Conservation (phyloP, 2,329 filamentous ascomycete species). For the Raffaelea albimanens region DNA sequence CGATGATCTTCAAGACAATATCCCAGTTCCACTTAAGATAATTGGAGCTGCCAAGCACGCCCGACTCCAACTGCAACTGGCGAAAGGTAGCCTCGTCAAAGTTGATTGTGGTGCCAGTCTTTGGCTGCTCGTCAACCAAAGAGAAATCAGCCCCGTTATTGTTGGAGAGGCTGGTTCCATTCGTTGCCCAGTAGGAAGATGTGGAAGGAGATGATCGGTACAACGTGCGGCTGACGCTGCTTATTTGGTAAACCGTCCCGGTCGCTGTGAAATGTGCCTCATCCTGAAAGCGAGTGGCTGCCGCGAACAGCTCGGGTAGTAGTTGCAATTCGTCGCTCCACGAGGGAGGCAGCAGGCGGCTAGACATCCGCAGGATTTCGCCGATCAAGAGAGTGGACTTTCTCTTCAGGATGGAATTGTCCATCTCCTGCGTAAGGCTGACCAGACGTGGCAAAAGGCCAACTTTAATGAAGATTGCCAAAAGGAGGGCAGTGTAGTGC, state of each 20-base stretch:
- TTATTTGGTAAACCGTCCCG: slow-evolving; percentile 92
- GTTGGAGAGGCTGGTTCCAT: background rate
- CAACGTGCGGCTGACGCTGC: slow-evolving; percentile 88
- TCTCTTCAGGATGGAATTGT: slow-evolving; percentile 63
- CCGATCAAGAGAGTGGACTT: slow-evolving; percentile 88
- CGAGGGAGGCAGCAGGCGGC: slow-evolving; percentile 68
- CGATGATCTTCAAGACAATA: slow-evolving; percentile 78
- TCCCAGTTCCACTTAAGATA: slow-evolving; percentile 98
- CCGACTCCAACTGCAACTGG: slow-evolving; percentile 63
- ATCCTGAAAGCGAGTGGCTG: slow-evolving; percentile 61
- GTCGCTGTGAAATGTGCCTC: slow-evolving; percentile 73
- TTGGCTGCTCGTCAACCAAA: slow-evolving; percentile 43
- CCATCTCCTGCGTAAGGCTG: slow-evolving; percentile 53
- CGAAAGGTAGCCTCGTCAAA: slow-evolving; percentile 55
- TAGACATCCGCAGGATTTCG: slow-evolving; percentile 82
- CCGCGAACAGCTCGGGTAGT: slow-evolving; percentile 73
- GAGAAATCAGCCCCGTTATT: background rate
- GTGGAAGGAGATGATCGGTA: slow-evolving; percentile 63
- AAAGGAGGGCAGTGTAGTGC: slow-evolving; percentile 82
- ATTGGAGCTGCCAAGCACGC: slow-evolving; percentile 81
- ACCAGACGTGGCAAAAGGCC: slow-evolving; percentile 58
- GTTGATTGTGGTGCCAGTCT: slow-evolving; percentile 35
- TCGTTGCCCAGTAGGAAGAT: slow-evolving; percentile 24
- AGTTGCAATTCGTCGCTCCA: slow-evolving; percentile 83
- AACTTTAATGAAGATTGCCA: slow-evolving; percentile 76